phyloP scores from a whole-genome alignment of 2,329 filamentous ascomycete species.

The Colletotrichum liriopes region DNA sequence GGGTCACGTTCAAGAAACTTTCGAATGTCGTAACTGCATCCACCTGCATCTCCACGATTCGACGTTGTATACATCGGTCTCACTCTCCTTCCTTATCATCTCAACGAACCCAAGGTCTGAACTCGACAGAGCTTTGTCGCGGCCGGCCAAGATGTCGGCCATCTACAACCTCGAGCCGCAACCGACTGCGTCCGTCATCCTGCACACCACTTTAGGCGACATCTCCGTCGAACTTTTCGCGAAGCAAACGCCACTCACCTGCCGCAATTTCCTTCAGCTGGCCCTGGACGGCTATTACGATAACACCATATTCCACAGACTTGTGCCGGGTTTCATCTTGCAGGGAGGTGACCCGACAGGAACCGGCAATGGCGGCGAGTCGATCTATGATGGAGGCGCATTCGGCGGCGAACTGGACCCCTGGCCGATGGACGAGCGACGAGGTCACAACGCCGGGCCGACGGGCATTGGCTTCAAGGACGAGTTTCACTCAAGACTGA shows the following conservation, averaged over 20 bases:
- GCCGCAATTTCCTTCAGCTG: slow-evolving; percentile 95
- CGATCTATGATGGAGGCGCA: slow-evolving; percentile 89
- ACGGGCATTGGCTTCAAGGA: slow-evolving; percentile 79
- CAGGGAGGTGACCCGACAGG: slow-evolving; percentile 96
- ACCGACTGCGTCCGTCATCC: slow-evolving; percentile 90
- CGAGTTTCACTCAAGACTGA: slow-evolving; percentile 92
- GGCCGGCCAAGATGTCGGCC: slow-evolving; percentile 77
- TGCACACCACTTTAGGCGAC: slow-evolving; percentile 92
- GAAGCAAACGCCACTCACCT: slow-evolving; percentile 91
- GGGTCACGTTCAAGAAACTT: slow-evolving; percentile 12
- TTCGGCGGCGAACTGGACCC: slow-evolving; percentile 81
- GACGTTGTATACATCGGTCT: background rate
- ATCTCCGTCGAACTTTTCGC: slow-evolving; percentile 94
- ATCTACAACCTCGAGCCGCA: slow-evolving; percentile 96
- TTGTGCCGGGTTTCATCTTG: slow-evolving; percentile 92
- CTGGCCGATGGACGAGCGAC: slow-evolving; percentile 77
- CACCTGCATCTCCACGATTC: slow-evolving; percentile 3
- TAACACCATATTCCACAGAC: slow-evolving; percentile 92
- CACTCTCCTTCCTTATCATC: background rate
- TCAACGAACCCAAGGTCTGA: background rate
- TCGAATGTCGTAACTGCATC: slow-evolving; percentile 9
- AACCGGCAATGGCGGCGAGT: slow-evolving; percentile 91
- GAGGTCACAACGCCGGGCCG: slow-evolving; percentile 72
- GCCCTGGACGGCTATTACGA: slow-evolving; percentile 97
- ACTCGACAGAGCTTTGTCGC: background rate